Percentiles rank a stretch among this genome's conserved stretches.
Conservation (phyloP, 768 basidiomycete genomes). For the Suillus occidentalis region DNA sequence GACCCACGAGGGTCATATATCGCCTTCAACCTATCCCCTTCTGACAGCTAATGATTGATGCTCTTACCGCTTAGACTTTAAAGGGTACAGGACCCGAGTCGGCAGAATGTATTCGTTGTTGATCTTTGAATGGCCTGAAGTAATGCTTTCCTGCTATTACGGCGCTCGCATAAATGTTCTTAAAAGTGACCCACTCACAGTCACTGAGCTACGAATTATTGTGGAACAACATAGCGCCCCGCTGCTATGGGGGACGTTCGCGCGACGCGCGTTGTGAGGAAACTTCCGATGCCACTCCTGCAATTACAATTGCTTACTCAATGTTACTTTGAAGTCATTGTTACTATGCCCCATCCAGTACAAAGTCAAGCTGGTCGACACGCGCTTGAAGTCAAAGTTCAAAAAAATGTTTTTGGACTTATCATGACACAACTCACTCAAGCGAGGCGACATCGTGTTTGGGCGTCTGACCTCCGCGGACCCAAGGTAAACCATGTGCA, state of each 20-base stretch:
- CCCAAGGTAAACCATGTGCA: not conserved
- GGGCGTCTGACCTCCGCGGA: not conserved
- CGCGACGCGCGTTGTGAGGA: not conserved
- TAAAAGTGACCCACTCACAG: no score
- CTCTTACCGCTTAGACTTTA: not conserved
- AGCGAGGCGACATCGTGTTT: not conserved
- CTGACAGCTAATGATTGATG: not conserved
- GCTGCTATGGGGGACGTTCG: not conserved
- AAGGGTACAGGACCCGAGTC: not conserved
- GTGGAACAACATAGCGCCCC: not conserved
- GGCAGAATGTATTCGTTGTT: not conserved
- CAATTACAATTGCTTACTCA: not conserved
- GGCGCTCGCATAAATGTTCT: not conserved
- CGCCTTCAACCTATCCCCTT: not conserved
- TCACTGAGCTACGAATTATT: not conserved
- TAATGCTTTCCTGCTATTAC: not conserved
- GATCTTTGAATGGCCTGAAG: not conserved
- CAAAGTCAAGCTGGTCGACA: not conserved
- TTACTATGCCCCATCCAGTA: not conserved
- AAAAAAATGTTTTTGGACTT: not conserved
- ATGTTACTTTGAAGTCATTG: not conserved
- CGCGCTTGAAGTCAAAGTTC: not conserved
- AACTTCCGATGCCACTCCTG: not conserved
- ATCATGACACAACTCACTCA: not conserved
- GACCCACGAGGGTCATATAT: not conserved